phyloP scores from a whole-genome alignment of 2,329 filamentous ascomycete species.

The Aspergillus jensenii region DNA sequence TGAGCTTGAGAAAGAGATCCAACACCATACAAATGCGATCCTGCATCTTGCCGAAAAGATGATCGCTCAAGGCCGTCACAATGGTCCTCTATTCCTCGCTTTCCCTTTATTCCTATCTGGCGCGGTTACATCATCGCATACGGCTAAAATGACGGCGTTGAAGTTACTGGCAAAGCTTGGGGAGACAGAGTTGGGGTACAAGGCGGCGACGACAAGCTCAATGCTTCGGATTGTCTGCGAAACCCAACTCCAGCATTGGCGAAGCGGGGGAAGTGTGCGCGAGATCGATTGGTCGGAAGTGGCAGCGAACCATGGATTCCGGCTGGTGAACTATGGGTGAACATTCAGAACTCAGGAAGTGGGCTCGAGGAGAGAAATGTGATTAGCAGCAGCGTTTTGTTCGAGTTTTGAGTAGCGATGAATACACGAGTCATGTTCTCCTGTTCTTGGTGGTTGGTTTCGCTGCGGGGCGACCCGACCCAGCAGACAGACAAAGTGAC shows the following conservation, averaged over 20 bases:
- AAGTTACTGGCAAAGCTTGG: slow-evolving; percentile 52
- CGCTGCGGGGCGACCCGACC: slow-evolving; percentile 9
- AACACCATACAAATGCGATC: slow-evolving; percentile 46
- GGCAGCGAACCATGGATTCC: slow-evolving; percentile 46
- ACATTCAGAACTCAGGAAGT: background rate
- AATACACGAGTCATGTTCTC: background rate
- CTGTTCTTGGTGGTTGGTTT: background rate
- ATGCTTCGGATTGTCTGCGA: slow-evolving; percentile 51
- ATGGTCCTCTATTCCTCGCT: slow-evolving; percentile 48
- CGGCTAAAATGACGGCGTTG: slow-evolving; percentile 48
- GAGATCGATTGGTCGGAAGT: slow-evolving; percentile 54
- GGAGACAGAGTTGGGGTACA: slow-evolving; percentile 49
- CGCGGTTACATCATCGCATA: slow-evolving; percentile 39
- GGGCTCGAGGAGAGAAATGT: background rate
- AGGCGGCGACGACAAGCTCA: slow-evolving; percentile 46
- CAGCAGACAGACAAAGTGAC: background rate
- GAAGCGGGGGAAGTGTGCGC: slow-evolving; percentile 40
- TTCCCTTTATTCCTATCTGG: slow-evolving; percentile 59
- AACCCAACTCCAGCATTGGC: slow-evolving; percentile 45
- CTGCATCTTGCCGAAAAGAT: slow-evolving; percentile 42
- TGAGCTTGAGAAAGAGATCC: slow-evolving; percentile 43
- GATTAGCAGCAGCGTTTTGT: background rate
- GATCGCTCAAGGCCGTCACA: slow-evolving; percentile 39
- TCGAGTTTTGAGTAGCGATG: background rate
- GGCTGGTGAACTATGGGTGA: slow-evolving; percentile 54